Evolutionary conservation across 192 early-diverging fungal genomes (phyloP), one percentile per base, ranked within the genome.

Genomic region (Helicostylum pulchrum): DNA sequence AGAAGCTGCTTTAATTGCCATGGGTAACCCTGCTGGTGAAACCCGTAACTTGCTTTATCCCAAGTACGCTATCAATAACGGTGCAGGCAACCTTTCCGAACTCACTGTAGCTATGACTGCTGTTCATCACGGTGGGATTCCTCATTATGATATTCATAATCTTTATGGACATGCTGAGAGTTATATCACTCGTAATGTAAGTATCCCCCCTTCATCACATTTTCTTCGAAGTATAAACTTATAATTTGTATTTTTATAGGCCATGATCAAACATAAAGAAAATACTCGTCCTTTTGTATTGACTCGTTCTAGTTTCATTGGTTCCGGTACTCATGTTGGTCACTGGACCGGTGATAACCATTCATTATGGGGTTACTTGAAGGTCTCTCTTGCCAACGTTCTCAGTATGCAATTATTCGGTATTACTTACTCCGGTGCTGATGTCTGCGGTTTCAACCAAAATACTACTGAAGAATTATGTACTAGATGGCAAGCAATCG

Each of bases 401-500:
- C 72, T 91, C n/a, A 76, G 75, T 43, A 87, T 91, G 72, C 85
- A 87, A 21, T 68, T 90, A 11, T 88, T 88, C 67, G 88, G 86
- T 36, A 85, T 91, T 34, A 86, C 86, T 0, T 85, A 86, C 72
- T 76, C 83, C 2, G 89, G 89, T 15, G 67, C 89, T 12, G 89
- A 91, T 66, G 83, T 91, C 34, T 86, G 89, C 61, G 89, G 89
- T 8, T 91, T 91, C 70, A 77, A 74, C 17, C 72, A 73, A 3
- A 74, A 83, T 26, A 70, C 84, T 0, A 80, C 80, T 0, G 84
- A 87, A 61, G 80, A 88, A 51, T 75, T 91, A 19, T 87, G 84
- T 45, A 79, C 81, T 0, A 74, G 89, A 20, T 91, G 88, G 88
- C 72, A 76, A 14, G 74, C 85, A 64, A 58, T 89, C 1, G 88